Evolutionary conservation across 371 early-diverging fungal species (phyloP), one percentile per base, ranked within the genome.

Genomic region (Mucor circinelloides): DNA sequence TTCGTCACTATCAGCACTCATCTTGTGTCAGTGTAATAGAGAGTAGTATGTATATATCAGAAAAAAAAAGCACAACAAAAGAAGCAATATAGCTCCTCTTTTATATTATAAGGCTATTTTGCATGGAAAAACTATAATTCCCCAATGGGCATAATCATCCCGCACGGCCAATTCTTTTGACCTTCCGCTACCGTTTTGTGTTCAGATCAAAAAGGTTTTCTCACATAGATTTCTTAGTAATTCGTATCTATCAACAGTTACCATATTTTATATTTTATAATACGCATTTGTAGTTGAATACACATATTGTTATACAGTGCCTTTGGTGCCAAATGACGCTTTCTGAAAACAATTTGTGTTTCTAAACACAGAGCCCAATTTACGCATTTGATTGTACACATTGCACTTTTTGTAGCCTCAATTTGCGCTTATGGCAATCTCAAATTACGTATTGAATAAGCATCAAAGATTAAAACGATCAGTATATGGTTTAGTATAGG

Each of bases 1-100:
- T 23, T 69, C 69, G 32, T 52, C 31, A 25, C 25, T 56, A 48
- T 56, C 56, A 56, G 19, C 32, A 56, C 56, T 31, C 56, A 56
- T 56, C 7, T 56, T 32, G 32, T 6, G 28, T 56, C 27, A 15
- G n/a, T n/a, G n/a, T n/a, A n/a, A n/a, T n/a, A n/a, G n/a, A n/a
- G n/a, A n/a, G n/a, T n/a, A n/a, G n/a, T n/a, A 21, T 21, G 17
- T 44, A 19, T 6, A 6, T 0, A 5, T 17, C 5, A 42, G 13
- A 13, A 13, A 21, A 3, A 4, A 52, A 13, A 21, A 23, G 3
- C n/a, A n/a, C n/a, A 9, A 9, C 13, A 15, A 52, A 52, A 52
- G 50, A 50, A 40, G 12, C 1, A 23, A 50, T 2, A 25, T 12
- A 9, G 23, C 8, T 0, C 0, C 19, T 4, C 13, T 3, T 27